A percentile compares a stretch with the other conserved stretches of the same genome.
These are phyloP conservation scores for Penicillium polonicum DNA, from an alignment of 2,329 filamentous ascomycete species.

Conservation along the genomic window DNA sequence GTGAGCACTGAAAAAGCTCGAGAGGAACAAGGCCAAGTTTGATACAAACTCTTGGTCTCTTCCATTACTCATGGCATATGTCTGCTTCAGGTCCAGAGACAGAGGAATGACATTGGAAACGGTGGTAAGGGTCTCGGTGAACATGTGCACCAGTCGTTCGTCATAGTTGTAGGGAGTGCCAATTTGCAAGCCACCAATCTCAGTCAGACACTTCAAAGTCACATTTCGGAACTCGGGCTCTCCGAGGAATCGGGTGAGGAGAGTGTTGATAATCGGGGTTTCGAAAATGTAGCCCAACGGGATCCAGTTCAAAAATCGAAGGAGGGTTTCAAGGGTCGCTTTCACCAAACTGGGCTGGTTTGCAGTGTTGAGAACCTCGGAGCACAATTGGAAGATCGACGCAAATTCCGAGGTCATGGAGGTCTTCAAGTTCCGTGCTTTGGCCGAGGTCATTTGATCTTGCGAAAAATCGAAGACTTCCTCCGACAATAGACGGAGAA, in stretches of 20 bases:
- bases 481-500: constrained; percentile 89
- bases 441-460: constrained; percentile 98
- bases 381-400: constrained; percentile 95
- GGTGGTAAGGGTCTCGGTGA: constrained; percentile 90
- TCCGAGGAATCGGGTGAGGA: constrained; percentile 88
- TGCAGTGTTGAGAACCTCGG: constrained; percentile 88
- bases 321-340: constrained; percentile 91
- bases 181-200: constrained; percentile 91
- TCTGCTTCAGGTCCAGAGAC: constrained; percentile 82
- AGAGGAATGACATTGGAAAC: constrained; percentile 93
- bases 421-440: constrained; percentile 94
- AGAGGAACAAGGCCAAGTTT: constrained; percentile 91
- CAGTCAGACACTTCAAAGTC: constrained; percentile 92
- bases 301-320: constrained; percentile 99
- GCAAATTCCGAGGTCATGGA: constrained; percentile 99
- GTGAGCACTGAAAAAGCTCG: constrained; percentile 95
- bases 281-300: constrained; percentile 98
- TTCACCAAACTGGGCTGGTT: constrained; percentile 86
- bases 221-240: constrained; percentile 95
- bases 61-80: constrained; percentile 87
- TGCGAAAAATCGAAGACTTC: constrained; percentile 99
- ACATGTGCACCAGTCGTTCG: constrained; percentile 96
- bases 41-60: constrained; percentile 97
- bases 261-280: constrained; percentile 90
- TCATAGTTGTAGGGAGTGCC: constrained; percentile 76